Base-by-base conservation (phyloP, 2,329 filamentous ascomycete genomes). In the Arthroderma sp. region DNA sequence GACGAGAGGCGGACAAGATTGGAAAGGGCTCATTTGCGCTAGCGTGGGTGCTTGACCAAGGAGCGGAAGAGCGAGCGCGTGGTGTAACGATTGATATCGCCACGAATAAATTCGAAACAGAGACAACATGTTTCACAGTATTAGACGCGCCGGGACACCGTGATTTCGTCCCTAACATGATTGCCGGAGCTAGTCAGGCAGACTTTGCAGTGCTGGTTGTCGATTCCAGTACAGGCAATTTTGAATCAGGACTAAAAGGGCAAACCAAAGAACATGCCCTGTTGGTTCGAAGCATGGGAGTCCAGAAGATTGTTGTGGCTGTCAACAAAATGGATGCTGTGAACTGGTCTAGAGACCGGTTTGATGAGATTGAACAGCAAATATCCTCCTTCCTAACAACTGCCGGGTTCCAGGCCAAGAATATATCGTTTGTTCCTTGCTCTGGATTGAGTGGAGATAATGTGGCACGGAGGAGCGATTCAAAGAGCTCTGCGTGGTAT, bases 151-250 rank as follows among this genome's bases (percentile, higher is more conserved):
- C 91, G 0, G 91, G 91, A 0, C 91, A 98, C 63, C 77, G 81
- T 49, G 91, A 98, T 60, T 98, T 96, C 59, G 87, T 98, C 15
- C 91, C 91, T 0, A 98, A 95, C 62, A 98, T 98, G 91, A 95
- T 98, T 60, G 89, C 89, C 2, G 91, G 91, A 9, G 87, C 89
- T 3, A 91, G 85, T 47, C 89, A 95, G 64, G 93, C 91, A 6
- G 91, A 98, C 61, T 91, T 96, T 62, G 91, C 88, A 0, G 83
- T 98, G 0, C 70, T 98, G 3, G 91, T 98, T 15, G 85, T 98
- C 48, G 91, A 98, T 60, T 83, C 89, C 4, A 82, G 83, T 47
- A 85, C 78, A 0, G 91, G 89, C 31, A 88, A 88, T 31, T 95
- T 96, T 52, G 91, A 98, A 61, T 87, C 86, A 3, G 93, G 91